A percentile compares a stretch with the other conserved stretches of the same genome.
phyloP scores from a whole-genome alignment of 495 filamentous ascomycete species.

The Neurospora tetraspora region DNA sequence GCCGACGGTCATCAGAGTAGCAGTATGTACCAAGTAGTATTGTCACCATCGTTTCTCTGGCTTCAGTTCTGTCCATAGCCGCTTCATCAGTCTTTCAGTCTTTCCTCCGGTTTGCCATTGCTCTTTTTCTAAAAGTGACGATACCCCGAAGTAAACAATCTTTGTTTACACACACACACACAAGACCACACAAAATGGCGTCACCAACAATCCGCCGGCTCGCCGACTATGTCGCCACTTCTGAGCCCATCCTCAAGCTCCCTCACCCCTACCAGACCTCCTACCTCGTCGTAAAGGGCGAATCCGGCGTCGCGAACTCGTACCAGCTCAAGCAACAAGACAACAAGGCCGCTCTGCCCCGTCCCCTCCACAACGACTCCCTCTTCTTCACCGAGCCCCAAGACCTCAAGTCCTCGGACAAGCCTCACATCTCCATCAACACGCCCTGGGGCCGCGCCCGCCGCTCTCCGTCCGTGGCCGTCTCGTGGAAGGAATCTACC shows the following conservation, averaged over 20 bases:
- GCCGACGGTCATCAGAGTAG: background rate
- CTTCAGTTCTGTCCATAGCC: background rate
- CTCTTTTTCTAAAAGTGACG: background rate
- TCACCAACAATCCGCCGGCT: slow-evolving; percentile 10
- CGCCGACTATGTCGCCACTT: slow-evolving; percentile 18
- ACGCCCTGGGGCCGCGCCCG: slow-evolving; percentile 37
- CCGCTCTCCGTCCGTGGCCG: slow-evolving; percentile 29
- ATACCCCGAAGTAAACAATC: background rate
- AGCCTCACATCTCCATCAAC: slow-evolving; percentile 36
- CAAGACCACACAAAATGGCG: slow-evolving; percentile 11
- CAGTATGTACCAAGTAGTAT: background rate
- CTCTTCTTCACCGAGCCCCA: slow-evolving; percentile 33
- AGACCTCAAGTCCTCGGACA: slow-evolving; percentile 36
- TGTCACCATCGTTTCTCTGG: background rate
- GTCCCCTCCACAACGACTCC: slow-evolving; percentile 26
- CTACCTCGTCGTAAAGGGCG: slow-evolving; percentile 25
- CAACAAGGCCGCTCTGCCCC: slow-evolving; percentile 6
- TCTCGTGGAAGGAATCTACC: slow-evolving; percentile 22
- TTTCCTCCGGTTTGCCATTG: background rate
- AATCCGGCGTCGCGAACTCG: background rate
- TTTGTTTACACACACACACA: background rate
- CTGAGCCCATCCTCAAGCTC: slow-evolving; percentile 33
- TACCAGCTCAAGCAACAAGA: slow-evolving; percentile 18
- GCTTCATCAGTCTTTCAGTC: background rate
- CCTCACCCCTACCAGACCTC: slow-evolving; percentile 37